phyloP scores from a whole-genome alignment of 108 stramenopile species.

The Mediolabrus comicus region DNA sequence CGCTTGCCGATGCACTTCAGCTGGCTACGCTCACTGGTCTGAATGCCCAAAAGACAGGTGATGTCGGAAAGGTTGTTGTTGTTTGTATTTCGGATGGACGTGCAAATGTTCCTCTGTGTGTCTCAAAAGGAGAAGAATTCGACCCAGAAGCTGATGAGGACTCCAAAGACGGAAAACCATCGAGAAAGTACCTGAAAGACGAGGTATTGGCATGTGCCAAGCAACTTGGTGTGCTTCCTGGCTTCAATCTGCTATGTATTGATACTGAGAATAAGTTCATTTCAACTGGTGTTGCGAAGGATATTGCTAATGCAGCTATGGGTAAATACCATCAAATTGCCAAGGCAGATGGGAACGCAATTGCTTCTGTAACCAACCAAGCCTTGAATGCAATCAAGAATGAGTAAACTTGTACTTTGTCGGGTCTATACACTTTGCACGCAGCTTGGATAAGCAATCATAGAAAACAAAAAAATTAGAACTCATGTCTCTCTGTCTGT shows the following conservation, averaged over 20 bases:
- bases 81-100: slow-evolving; percentile 93
- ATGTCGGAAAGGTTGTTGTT: slow-evolving; percentile 95
- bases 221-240: slow-evolving; percentile 76
- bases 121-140: slow-evolving; percentile 88
- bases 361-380: slow-evolving; percentile 77
- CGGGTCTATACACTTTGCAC: neutral
- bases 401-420: slow-evolving; percentile 18
- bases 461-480: neutral
- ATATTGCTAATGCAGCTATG: slow-evolving; percentile 89
- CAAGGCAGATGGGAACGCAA: slow-evolving; percentile 88
- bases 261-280: slow-evolving; percentile 98
- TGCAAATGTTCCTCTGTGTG: slow-evolving; percentile 93
- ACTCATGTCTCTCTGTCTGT: too few species aligned
- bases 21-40: slow-evolving; percentile 87
- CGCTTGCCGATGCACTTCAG: slow-evolving; percentile 91
- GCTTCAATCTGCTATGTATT: slow-evolving; percentile 93
- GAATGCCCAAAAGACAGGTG: slow-evolving; percentile 93
- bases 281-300: slow-evolving; percentile 95
- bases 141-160: slow-evolving; percentile 80
- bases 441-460: neutral
- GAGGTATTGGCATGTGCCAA: slow-evolving; percentile 93
- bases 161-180: slow-evolving; percentile 92
- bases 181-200: slow-evolving; percentile 89
- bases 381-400: slow-evolving; percentile 80
- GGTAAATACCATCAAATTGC: slow-evolving; percentile 90